phyloP scores from a whole-genome alignment of 1,139 yeast genomes.

The Hemisphaericaspora subhashii region DNA sequence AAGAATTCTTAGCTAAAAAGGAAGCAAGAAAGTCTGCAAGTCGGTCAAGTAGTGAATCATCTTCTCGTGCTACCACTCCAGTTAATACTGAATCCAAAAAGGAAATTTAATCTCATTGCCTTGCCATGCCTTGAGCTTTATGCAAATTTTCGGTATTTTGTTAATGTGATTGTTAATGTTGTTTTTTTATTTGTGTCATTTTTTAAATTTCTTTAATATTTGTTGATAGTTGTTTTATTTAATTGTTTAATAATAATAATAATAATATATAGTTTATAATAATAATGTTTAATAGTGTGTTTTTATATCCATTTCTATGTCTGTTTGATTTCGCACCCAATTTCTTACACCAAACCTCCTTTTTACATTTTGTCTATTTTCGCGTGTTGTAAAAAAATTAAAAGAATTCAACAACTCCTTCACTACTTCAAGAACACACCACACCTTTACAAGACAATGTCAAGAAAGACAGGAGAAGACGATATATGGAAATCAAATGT shows the following conservation, averaged over 20 bases:
- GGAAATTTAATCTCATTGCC: conserved; percentile 8
- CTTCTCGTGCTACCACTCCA: neutral
- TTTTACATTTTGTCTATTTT: no score
- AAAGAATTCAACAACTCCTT: no score
- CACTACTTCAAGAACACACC: no score
- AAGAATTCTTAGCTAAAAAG: conserved; percentile 49
- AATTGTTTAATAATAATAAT: conserved; percentile 2
- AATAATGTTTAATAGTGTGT: neutral
- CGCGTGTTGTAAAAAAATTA: no score
- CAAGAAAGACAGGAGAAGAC: conserved; percentile 51
- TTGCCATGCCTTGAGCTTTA: no score
- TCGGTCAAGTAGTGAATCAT: conserved; percentile 1
- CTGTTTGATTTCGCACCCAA: neutral
- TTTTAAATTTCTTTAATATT: neutral
- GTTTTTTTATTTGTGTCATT: neutral
- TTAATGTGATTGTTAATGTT: neutral
- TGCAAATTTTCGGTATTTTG: no score
- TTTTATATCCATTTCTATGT: no score
- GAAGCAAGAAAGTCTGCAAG: conserved; percentile 16
- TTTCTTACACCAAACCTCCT: no score
- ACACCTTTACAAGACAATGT: conserved; percentile 8
- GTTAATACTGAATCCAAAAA: conserved; percentile 9
- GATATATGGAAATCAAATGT: conserved; percentile 90
- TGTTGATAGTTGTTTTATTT: neutral
- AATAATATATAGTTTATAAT: neutral